A percentile compares a stretch with the other conserved stretches of the same genome.
Conservation (phyloP, 441 rosid species). For the Croton setiger region DNA sequence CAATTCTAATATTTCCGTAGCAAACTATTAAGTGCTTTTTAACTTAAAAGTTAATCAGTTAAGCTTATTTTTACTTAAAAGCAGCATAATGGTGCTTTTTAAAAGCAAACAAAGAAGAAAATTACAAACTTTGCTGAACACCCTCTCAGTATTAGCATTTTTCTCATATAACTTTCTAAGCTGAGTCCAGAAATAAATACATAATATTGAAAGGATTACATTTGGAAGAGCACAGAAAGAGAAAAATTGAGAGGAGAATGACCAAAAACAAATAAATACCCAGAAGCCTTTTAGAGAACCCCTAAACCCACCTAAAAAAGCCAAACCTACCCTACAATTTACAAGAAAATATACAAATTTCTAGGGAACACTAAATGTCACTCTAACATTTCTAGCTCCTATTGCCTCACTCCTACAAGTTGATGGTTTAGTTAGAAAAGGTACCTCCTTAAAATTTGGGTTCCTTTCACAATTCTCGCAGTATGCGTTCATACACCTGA, state of each 20-base stretch:
- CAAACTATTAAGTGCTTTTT: too few species aligned
- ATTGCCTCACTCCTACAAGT: slow-evolving; percentile 44
- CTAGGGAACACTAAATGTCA: slow-evolving; percentile 35
- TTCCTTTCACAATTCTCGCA: slow-evolving; percentile 22
- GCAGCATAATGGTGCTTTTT: too few species aligned
- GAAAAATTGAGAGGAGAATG: neutral
- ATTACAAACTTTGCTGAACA: neutral
- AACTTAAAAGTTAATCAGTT: too few species aligned
- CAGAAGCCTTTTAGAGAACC: neutral
- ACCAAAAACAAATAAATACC: neutral
- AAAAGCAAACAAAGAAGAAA: too few species aligned
- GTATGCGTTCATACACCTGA: slow-evolving; percentile 31
- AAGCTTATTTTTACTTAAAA: too few species aligned
- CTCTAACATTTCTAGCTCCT: slow-evolving; percentile 24
- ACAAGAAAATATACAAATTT: slow-evolving; percentile 19
- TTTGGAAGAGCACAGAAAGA: neutral
- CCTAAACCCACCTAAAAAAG: neutral
- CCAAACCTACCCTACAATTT: neutral
- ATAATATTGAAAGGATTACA: neutral
- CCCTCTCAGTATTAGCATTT: neutral
- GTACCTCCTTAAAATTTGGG: slow-evolving; percentile 21
- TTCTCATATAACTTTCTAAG: neutral
- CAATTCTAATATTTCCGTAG: too few species aligned
- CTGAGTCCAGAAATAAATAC: neutral
- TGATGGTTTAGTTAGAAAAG: slow-evolving; percentile 20